Percentiles rank a stretch among this genome's conserved stretches.
Evolutionary conservation across 108 stramenopile species (phyloP).

Genomic region (Nitzschia putrida): DNA sequence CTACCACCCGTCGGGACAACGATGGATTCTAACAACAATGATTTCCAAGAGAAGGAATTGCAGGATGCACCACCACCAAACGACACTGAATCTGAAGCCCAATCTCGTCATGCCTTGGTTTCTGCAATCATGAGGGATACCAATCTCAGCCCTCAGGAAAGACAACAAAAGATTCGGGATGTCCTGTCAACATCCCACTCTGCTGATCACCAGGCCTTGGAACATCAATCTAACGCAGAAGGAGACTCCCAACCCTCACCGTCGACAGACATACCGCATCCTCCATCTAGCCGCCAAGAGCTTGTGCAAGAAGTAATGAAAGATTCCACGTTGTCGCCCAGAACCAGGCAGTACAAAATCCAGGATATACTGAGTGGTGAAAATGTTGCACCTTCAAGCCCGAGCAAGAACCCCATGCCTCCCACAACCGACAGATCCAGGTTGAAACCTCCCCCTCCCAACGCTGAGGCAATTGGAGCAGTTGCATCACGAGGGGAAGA

Average conservation of each 20-base stretch:
- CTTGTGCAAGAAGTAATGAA: slow-evolving; percentile 27
- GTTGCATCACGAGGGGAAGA: slow-evolving; percentile 5
- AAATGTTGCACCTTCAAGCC: not conserved
- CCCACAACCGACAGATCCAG: not conserved
- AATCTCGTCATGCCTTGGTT: too few species aligned
- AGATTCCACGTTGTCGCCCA: slow-evolving; percentile 18
- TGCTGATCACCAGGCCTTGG: too few species aligned
- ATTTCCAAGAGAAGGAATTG: too few species aligned
- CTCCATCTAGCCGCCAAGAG: slow-evolving; percentile 2
- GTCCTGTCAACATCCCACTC: slow-evolving; percentile 20
- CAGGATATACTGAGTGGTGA: slow-evolving; percentile 33
- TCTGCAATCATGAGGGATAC: slow-evolving; percentile 31
- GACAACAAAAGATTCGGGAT: slow-evolving; percentile 35
- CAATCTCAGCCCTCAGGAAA: slow-evolving; percentile 23
- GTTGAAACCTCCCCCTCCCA: not conserved
- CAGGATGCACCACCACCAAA: too few species aligned
- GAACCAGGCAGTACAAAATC: slow-evolving; percentile 27
- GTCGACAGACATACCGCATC: not conserved
- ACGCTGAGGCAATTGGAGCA: not conserved
- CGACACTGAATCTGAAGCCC: too few species aligned
- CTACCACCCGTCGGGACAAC: too few species aligned
- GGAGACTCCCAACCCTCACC: not conserved
- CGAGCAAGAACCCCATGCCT: not conserved
- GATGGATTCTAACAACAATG: too few species aligned
- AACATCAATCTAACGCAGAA: not conserved